A percentile compares a stretch with the other conserved stretches of the same genome.
phyloP scores from a whole-genome alignment of 257 asterid genomes.

The Lithospermum erythrorhizon region DNA sequence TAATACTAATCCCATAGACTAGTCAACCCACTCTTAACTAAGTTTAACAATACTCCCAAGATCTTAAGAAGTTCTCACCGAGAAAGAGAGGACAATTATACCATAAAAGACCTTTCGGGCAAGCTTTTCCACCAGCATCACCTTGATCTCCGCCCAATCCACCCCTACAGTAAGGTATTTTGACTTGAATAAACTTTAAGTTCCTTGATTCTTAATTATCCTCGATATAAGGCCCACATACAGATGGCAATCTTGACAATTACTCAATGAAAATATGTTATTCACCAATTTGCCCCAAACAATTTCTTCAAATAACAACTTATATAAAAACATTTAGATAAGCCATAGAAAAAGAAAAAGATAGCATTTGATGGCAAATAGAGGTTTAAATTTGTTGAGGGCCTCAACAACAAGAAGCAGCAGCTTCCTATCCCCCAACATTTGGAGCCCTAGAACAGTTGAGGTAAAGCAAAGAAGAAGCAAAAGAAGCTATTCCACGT shows the following conservation, averaged over 20 bases:
- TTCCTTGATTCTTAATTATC: too few relatives aligned
- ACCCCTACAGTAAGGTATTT: slow-evolving; percentile 37
- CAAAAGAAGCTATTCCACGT: slow-evolving; percentile 20
- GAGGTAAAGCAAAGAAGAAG: slow-evolving; percentile 1
- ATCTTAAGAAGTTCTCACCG: too few relatives aligned
- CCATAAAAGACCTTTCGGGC: slow-evolving; percentile 98
- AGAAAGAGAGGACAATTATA: slow-evolving; percentile 16
- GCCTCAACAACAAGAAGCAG: neutral
- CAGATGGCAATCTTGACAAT: too few relatives aligned
- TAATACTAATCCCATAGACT: too few relatives aligned
- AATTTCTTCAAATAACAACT: too few relatives aligned
- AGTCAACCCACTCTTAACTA: neutral
- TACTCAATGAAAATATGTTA: too few relatives aligned
- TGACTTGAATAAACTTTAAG: neutral
- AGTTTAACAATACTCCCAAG: too few relatives aligned
- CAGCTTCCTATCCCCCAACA: neutral
- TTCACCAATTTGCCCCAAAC: too few relatives aligned
- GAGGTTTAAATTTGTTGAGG: neutral
- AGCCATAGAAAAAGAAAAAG: slow-evolving; percentile 3
- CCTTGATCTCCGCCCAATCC: slow-evolving; percentile 71
- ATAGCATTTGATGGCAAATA: neutral
- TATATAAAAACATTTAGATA: too few relatives aligned
- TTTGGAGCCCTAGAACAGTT: neutral
- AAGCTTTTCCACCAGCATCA: slow-evolving; percentile 75
- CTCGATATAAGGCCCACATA: too few relatives aligned